Evolutionary conservation across 2,329 filamentous ascomycete genomes (phyloP).

Genomic region (Pestalotiopsis sp.): DNA sequence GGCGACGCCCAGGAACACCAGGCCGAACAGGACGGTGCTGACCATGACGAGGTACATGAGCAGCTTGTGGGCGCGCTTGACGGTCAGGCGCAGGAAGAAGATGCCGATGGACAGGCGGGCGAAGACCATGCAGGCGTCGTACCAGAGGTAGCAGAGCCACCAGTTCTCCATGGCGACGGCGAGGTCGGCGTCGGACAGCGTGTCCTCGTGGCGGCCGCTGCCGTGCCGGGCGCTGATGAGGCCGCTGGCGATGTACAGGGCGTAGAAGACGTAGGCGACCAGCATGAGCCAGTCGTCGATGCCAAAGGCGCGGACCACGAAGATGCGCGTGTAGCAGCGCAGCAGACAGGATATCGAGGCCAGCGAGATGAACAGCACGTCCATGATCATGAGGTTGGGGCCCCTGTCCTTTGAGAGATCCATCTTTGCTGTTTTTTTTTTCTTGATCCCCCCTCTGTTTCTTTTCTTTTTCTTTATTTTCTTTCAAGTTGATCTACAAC

Average conservation of each 20-base stretch:
- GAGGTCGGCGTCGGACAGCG: neutral
- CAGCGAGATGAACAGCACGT: neutral
- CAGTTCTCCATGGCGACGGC: conserved; percentile 9
- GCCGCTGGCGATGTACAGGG: conserved; percentile 1
- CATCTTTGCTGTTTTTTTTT: neutral
- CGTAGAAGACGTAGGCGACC: conserved; percentile 1
- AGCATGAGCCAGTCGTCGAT: conserved; percentile 10
- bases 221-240: conserved; percentile 1
- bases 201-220: neutral
- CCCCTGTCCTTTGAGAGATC: neutral
- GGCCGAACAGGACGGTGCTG: conserved; percentile 17
- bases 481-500: neutral
- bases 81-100: conserved; percentile 22
- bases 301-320: neutral
- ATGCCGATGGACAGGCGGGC: conserved; percentile 20
- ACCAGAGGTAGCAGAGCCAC: conserved; percentile 18
- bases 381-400: neutral
- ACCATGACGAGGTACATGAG: conserved; percentile 19
- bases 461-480: neutral
- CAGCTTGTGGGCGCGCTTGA: conserved; percentile 13
- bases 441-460: neutral
- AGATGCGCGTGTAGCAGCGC: conserved; percentile 1
- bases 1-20: conserved; percentile 21
- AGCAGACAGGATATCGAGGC: neutral
- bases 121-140: conserved; percentile 19